Evolutionary conservation across 108 stramenopile species (phyloP).

Genomic region (Chaetoceros muelleri): DNA sequence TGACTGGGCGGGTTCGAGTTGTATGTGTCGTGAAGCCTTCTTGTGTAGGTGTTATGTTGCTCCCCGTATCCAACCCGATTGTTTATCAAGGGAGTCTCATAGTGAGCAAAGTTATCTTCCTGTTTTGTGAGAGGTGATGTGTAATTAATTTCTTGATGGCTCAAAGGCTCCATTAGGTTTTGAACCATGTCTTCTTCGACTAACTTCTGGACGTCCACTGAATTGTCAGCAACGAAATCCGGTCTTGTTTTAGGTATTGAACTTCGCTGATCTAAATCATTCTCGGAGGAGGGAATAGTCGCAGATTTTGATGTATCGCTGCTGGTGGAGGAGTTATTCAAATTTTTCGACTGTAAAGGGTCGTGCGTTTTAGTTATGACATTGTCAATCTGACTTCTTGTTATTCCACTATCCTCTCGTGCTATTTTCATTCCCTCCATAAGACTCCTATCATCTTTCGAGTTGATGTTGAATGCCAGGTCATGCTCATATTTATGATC

Average conservation of each 20-base stretch:
- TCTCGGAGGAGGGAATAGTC: background rate
- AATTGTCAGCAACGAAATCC: background rate
- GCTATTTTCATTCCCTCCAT: background rate
- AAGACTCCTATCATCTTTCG: background rate
- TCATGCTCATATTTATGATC: background rate
- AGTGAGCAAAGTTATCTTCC: background rate
- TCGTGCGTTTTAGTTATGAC: background rate
- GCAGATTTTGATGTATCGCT: background rate
- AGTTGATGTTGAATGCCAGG: background rate
- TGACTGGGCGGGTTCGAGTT: background rate
- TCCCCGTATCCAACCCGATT: too few species aligned
- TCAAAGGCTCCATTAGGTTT: background rate
- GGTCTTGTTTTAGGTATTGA: too few species aligned
- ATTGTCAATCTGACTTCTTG: background rate
- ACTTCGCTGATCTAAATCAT: too few species aligned
- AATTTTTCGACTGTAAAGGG: background rate
- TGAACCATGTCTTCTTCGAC: background rate
- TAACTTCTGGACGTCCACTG: background rate
- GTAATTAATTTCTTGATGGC: background rate
- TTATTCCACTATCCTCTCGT: background rate
- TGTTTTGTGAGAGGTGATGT: background rate
- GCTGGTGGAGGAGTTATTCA: background rate
- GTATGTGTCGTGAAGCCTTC: background rate
- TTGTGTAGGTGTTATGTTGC: background rate
- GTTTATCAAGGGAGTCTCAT: background rate